Evolutionary conservation across 495 filamentous ascomycete genomes (phyloP).

Genomic region (Hypoxylon perforatum): DNA sequence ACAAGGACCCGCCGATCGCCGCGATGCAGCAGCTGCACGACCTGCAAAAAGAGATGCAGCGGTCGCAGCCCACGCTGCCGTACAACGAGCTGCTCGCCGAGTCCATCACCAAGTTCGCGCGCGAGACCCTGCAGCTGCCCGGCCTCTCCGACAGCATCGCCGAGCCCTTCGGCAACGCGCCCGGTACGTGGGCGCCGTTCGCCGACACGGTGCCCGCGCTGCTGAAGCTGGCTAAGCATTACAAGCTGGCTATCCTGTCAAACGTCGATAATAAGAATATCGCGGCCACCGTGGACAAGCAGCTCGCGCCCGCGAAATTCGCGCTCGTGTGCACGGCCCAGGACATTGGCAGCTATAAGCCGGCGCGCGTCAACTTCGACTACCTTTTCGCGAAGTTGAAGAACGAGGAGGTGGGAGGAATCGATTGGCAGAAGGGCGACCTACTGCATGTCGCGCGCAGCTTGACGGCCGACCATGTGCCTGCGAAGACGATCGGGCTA

Average conservation of each 20-base stretch:
- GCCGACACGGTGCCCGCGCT: slow-evolving; percentile 72
- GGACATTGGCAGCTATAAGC: slow-evolving; percentile 82
- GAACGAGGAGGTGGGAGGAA: slow-evolving; percentile 66
- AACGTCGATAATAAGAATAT: slow-evolving; percentile 78
- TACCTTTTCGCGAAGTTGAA: slow-evolving; percentile 68
- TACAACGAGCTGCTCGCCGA: slow-evolving; percentile 68
- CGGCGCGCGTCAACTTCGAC: slow-evolving; percentile 71
- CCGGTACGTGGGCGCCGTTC: slow-evolving; percentile 73
- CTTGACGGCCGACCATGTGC: slow-evolving; percentile 76
- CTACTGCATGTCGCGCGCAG: slow-evolving; percentile 78
- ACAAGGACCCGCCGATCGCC: slow-evolving; percentile 45
- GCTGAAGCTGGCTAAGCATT: slow-evolving; percentile 62
- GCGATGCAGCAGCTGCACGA: slow-evolving; percentile 49
- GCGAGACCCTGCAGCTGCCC: slow-evolving; percentile 50
- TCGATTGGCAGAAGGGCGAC: slow-evolving; percentile 60
- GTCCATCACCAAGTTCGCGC: slow-evolving; percentile 60
- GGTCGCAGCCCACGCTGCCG: slow-evolving; percentile 59
- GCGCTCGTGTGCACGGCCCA: slow-evolving; percentile 79
- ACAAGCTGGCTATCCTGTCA: slow-evolving; percentile 76
- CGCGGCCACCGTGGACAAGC: slow-evolving; percentile 59
- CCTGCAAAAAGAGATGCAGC: slow-evolving; percentile 53
- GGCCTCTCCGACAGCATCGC: slow-evolving; percentile 47
- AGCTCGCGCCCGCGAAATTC: slow-evolving; percentile 60
- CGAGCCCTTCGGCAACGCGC: slow-evolving; percentile 62
- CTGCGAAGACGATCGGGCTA: slow-evolving; percentile 71